Evolutionary conservation across 176 grass and related monocot species (phyloP), one percentile per base, ranked within the genome.

Genomic region (Oryza coarctata): DNA sequence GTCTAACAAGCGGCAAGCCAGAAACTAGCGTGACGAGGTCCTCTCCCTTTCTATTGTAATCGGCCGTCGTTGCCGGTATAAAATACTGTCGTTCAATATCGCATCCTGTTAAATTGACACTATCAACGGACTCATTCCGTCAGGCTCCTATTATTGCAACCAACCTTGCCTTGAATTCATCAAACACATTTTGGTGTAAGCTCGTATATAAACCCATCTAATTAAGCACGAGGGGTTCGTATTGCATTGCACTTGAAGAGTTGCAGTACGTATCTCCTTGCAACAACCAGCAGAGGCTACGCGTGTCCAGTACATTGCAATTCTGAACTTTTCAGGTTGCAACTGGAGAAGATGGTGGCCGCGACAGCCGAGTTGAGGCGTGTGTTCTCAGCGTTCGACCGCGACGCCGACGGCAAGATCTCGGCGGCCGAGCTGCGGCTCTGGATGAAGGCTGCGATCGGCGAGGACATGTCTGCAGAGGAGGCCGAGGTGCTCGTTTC

Each of bases 381-480:
- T 7, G 58, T 80, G 6, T 86, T 86, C 69, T 0, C 6, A 25
- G 12, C 69, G 0, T 55, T 86, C 23, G 84, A 86, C 40, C 4
- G 0, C 3, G 34, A 86, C 60, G 32, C 17, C 12, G 77, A 80
- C 60, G 61, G 84, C 36, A 9, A 55, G 84, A 58, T 86, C 77
- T 80, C 84, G 2, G 39, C 69, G 0, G 5, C 58, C 0, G 84
- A 74, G 84, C 70, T 86, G 33, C 69, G 33, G 23, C 39, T 65
- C 7, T 71, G 28, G 58, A 80, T 80, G 71, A 35, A 27, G 60
- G 58, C 25, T 0, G 23, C 61, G 10, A 57, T 74, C 1, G 77
- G 84, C 58, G 69, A 86, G 23, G 68, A 86, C 31, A 65, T 74
- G 29, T 29, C 76, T 0, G 40, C 22, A 1, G 76, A 86, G 57